Conservation (phyloP, 2,329 filamentous ascomycete genomes). For the Aspergillus fischeri region DNA sequence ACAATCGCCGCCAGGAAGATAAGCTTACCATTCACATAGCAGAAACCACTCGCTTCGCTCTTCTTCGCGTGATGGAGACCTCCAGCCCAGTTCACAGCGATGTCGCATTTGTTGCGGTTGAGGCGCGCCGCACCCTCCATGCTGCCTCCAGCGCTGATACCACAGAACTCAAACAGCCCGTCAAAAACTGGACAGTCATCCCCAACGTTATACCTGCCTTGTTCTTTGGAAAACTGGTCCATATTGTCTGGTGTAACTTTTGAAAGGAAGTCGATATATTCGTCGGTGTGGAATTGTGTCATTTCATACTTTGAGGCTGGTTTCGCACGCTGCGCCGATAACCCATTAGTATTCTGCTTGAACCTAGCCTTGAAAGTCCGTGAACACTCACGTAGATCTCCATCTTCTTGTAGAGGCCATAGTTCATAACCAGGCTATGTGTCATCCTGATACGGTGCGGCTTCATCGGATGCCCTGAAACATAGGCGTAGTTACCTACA, state of each 20-base stretch:
- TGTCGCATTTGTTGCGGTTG: conserved; percentile 65
- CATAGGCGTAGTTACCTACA: conserved; percentile 97
- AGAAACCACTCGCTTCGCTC: conserved; percentile 91
- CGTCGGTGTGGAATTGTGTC: conserved; percentile 70
- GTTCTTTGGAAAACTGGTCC: conserved; percentile 86
- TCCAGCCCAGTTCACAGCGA: conserved; percentile 81
- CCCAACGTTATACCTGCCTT: conserved; percentile 71
- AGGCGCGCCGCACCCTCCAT: conserved; percentile 68
- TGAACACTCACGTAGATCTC: conserved; percentile 59
- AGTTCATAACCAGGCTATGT: conserved; percentile 65
- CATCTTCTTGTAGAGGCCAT: conserved; percentile 69
- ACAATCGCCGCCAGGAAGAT: neutral
- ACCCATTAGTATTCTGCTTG: conserved; percentile 14
- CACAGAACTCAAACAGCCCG: conserved; percentile 66
- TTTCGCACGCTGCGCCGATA: conserved; percentile 63
- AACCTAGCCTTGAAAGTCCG: neutral
- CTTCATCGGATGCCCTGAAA: conserved; percentile 67
- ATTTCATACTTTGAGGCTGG: conserved; percentile 68
- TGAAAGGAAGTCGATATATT: conserved; percentile 68
- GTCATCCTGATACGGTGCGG: conserved; percentile 65
- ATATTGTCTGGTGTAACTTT: conserved; percentile 99
- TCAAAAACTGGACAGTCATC: conserved; percentile 65
- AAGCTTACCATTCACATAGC: conserved; percentile 78
- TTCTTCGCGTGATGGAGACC: conserved; percentile 96
- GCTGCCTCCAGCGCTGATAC: conserved; percentile 64